A percentile compares a stretch with the other conserved stretches of the same genome.
phyloP scores from a whole-genome alignment of 208 protist species.

The Acanthamoeba sp. region DNA sequence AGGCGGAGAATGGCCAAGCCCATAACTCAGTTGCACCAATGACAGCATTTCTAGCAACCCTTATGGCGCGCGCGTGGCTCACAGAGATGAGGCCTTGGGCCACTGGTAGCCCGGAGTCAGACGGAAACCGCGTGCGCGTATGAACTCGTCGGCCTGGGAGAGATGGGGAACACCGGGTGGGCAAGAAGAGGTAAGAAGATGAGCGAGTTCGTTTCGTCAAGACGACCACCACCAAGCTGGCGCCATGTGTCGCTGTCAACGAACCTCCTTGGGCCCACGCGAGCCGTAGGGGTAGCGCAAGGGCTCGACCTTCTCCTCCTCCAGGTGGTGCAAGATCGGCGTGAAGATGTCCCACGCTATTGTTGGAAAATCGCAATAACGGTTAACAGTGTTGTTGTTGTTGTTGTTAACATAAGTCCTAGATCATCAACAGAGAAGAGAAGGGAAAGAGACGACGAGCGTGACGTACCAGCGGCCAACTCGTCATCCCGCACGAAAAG shows the following conservation, averaged over 20 bases:
- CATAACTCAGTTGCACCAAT: no score
- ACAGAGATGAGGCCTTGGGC: background rate
- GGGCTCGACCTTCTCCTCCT: constrained; percentile 1
- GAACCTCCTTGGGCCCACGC: background rate
- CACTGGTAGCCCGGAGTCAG: background rate
- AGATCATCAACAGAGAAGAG: background rate
- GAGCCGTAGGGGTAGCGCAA: background rate
- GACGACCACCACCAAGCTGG: no score
- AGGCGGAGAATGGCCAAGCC: no score
- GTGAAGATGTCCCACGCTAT: constrained; percentile 90
- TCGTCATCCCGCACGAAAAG: constrained; percentile 89
- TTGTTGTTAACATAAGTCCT: no score
- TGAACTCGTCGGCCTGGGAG: background rate
- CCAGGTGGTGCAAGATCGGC: constrained; percentile 82
- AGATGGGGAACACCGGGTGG: no score
- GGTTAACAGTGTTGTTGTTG: no score
- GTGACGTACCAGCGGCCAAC: constrained; percentile 75
- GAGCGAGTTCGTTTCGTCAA: no score
- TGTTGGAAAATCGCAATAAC: background rate
- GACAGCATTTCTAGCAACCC: no score
- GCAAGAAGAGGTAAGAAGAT: no score
- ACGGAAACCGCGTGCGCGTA: background rate
- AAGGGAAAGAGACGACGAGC: background rate
- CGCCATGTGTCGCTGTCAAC: background rate
- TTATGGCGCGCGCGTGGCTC: no score